A percentile compares a stretch with the other conserved stretches of the same genome.
These are phyloP conservation scores for Sordariomycetes sp. DNA, from an alignment of 2,329 filamentous ascomycete genomes.

Conservation along the genomic window DNA sequence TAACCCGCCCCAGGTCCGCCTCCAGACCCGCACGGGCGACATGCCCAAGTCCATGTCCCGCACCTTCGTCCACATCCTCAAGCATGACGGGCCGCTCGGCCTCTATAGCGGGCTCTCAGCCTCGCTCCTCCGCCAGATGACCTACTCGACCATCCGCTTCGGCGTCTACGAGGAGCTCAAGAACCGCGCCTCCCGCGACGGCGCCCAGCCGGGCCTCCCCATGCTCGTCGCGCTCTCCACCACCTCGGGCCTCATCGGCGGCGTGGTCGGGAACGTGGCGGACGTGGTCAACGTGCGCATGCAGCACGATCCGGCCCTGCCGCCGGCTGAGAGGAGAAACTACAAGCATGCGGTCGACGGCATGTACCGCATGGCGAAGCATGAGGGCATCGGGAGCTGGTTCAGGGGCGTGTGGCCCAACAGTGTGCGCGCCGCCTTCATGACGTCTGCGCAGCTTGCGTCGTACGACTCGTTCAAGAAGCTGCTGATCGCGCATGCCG, in stretches of 20 bases:
- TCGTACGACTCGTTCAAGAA: constrained; percentile 78
- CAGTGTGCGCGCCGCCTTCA: constrained; percentile 68
- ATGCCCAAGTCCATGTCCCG: constrained; percentile 72
- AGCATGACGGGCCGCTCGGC: constrained; percentile 63
- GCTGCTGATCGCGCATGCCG: constrained; percentile 53
- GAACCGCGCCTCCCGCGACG: constrained; percentile 41
- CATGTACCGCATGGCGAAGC: constrained; percentile 72
- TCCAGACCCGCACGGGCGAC: constrained; percentile 73
- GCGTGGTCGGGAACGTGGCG: constrained; percentile 84
- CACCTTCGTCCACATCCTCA: constrained; percentile 75
- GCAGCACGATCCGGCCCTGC: constrained; percentile 83
- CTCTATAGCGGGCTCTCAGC: constrained; percentile 90
- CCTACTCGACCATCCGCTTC: constrained; percentile 94
- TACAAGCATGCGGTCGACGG: constrained; percentile 87
- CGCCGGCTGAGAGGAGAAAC: constrained; percentile 63
- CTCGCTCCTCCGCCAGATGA: constrained; percentile 84
- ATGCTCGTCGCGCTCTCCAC: constrained; percentile 76
- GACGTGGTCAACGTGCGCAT: constrained; percentile 97
- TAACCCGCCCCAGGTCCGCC: constrained; percentile 53
- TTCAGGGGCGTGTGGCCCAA: constrained; percentile 85
- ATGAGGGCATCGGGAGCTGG: constrained; percentile 66
- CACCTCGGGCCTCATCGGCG: constrained; percentile 76
- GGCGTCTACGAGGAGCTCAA: constrained; percentile 95
- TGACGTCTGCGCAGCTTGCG: constrained; percentile 77
- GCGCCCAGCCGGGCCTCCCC: constrained; percentile 53